Evolutionary conservation across 1,284 basidiomycete species (phyloP), one percentile per base, ranked within the genome.

Genomic region (Fomitopsis pinicola): DNA sequence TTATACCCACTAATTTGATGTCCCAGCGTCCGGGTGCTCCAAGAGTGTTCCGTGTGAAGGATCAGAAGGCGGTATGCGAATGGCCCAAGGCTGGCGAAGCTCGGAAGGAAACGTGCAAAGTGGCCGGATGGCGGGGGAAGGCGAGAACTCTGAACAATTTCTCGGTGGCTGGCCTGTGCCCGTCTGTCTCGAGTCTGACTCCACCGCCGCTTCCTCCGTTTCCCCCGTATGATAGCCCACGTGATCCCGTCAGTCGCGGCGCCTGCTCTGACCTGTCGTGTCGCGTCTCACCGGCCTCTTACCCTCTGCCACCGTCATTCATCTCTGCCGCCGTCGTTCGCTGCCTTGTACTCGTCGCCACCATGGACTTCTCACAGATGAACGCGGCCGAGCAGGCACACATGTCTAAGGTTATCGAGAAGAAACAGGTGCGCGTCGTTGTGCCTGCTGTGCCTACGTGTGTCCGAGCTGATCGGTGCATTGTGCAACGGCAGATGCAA

Each of bases 361-460:
- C 62, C 59, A 95, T 95, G 93, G 94, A 95, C 76, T 91, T 95
- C 73, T 93, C 91, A 67, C 81, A 85, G 68, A 87, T 95, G 78
- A 94, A 88, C 76, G 73, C 85, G 50, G 86, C 91, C 69, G 94
- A 95, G 75, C 93, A 95, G 83, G 91, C 91, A 28, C 92, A 94
- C 74, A 92, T 96, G 89, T 88, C 85, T 62, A 91, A 87, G 71
- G 77, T 95, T 72, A 94, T 97, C 64, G 95, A 97, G 80, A 93
- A 92, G 81, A 95, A 92, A 80, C 95, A 97, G 88, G 94, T 90
- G 63, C 58, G 79, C 58, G 79, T 68, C n/a, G 58, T 61, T 19
- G 28, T 40, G 58, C 36, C 26, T 50, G 12, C 42, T n/a, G 12
- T 40, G 36, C 55, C 22, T 7, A 17, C 33, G 28, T 45, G 33